These are phyloP conservation scores for Colletotrichum coccodes DNA, from an alignment of 2,329 filamentous ascomycete genomes.

Conservation along the genomic window DNA sequence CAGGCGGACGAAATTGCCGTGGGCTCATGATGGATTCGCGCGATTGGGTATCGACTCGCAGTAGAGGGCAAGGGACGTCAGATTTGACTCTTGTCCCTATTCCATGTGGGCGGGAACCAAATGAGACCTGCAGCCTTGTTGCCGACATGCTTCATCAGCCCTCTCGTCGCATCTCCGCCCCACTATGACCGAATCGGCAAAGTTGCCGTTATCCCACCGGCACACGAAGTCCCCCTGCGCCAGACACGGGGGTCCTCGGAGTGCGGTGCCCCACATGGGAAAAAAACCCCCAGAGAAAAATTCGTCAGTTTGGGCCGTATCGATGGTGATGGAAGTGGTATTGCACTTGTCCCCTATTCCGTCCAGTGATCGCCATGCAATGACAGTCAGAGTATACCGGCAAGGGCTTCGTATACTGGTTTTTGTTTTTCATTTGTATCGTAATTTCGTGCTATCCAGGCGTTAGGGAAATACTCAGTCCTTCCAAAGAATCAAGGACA, in stretches of 20 bases:
- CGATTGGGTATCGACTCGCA: no score
- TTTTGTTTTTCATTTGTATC: not conserved
- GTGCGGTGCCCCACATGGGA: not conserved
- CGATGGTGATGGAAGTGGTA: not conserved
- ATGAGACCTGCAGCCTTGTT: not conserved
- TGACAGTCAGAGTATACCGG: no score
- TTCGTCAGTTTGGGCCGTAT: not conserved
- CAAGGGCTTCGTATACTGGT: not conserved
- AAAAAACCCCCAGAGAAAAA: no score
- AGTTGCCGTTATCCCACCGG: slow-evolving; percentile 12
- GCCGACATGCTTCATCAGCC: not conserved
- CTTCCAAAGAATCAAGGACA: slow-evolving; percentile 14
- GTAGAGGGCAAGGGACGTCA: not conserved
- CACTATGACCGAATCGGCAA: not conserved
- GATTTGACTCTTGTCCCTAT: not conserved
- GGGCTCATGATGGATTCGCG: not conserved
- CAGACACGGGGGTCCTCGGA: not conserved
- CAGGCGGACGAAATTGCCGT: no score
- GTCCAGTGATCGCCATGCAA: no score
- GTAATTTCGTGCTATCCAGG: not conserved
- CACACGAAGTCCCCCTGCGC: not conserved
- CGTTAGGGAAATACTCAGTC: not conserved
- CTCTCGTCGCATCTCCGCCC: not conserved
- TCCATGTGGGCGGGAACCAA: not conserved
- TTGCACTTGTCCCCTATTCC: no score